These are phyloP conservation scores for Colletotrichum musae DNA, from an alignment of 2,329 filamentous ascomycete genomes.

Conservation along the genomic window DNA sequence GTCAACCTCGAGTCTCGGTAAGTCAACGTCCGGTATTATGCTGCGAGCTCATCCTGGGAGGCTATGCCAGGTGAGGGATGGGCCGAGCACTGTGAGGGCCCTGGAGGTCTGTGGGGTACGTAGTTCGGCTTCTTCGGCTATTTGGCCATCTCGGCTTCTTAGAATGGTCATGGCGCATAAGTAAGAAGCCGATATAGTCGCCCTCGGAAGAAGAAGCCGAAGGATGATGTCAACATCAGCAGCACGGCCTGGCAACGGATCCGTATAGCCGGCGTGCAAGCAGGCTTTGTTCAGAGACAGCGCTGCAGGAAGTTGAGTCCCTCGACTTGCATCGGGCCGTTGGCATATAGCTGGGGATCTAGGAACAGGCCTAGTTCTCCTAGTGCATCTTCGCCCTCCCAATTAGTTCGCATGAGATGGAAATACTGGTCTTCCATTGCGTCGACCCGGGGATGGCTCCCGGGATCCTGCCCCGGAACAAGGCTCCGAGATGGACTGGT, in stretches of 20 bases:
- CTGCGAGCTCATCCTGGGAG: not conserved
- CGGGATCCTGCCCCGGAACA: not conserved
- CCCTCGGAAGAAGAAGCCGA: constrained; percentile 29
- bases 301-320: constrained; percentile 49
- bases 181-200: not conserved
- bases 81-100: not conserved
- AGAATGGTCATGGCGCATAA: not conserved
- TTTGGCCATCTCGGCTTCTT: constrained; percentile 31
- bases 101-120: constrained; percentile 19
- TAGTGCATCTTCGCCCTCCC: constrained; percentile 54
- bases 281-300: constrained; percentile 41
- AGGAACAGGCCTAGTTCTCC: constrained; percentile 53
- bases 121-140: constrained; percentile 16
- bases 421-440: constrained; percentile 54
- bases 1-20: not conserved
- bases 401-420: constrained; percentile 50
- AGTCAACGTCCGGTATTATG: not conserved
- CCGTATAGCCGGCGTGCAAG: not conserved
- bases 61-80: constrained; percentile 7
- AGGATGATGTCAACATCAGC: not conserved
- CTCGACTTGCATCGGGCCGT: constrained; percentile 48
- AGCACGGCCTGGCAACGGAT: not conserved
- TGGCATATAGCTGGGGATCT: constrained; percentile 45
- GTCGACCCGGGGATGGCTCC: constrained; percentile 42
- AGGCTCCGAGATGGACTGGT: constrained; percentile 1